phyloP scores from a whole-genome alignment of 139 green algal species.

The Coelastrella sp. region DNA sequence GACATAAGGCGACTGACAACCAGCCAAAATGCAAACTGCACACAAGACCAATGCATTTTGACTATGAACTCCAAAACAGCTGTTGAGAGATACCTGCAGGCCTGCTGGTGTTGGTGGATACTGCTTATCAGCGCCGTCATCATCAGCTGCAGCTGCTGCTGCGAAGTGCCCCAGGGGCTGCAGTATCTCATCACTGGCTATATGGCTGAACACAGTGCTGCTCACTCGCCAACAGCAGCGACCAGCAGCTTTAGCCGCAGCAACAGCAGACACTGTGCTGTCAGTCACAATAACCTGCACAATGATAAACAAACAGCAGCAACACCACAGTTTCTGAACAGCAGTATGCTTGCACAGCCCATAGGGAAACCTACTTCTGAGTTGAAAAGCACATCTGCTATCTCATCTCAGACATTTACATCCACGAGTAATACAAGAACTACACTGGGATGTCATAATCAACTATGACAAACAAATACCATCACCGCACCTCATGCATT shows the following conservation, averaged over 20 bases:
- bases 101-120: conserved; percentile 77
- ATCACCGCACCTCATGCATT: conserved; percentile 87
- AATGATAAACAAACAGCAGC: background rate
- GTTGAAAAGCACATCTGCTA: no score
- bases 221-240: conserved; percentile 86
- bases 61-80: no score
- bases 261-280: conserved; percentile 72
- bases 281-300: conserved; percentile 83
- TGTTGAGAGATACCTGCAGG: conserved; percentile 75
- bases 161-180: conserved; percentile 77
- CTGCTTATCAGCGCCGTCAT: no score
- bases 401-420: no score
- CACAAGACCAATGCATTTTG: no score
- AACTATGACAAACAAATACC: background rate
- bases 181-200: conserved; percentile 76
- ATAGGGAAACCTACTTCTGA: no score
- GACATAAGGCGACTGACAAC: no score
- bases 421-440: no score
- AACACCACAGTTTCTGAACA: background rate
- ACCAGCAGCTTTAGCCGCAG: conserved; percentile 63
- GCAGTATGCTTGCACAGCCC: background rate
- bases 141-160: background rate
- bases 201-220: conserved; percentile 90
- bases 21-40: no score
- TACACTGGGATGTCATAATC: background rate